phyloP scores from a whole-genome alignment of 768 basidiomycete species.

The Gloeostereum incarnatum region DNA sequence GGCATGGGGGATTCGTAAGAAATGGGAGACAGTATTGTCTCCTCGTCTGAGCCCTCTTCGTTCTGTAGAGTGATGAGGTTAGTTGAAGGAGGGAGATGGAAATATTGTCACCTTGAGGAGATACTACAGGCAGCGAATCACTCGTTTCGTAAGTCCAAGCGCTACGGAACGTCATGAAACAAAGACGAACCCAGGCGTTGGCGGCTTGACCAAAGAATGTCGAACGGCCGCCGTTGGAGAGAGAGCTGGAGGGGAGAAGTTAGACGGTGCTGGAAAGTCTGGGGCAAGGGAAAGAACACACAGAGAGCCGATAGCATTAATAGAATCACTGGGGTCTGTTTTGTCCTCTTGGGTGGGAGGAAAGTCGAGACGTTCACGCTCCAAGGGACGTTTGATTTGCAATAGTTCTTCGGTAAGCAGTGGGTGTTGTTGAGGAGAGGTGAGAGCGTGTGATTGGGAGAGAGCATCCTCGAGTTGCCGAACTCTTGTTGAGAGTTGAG shows the following conservation, averaged over 20 bases:
- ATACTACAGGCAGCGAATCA: no score
- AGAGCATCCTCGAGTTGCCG: constrained; percentile 65
- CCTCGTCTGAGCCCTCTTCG: constrained; percentile 49
- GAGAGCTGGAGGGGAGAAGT: constrained; percentile 31
- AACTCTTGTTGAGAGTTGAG: constrained; percentile 47
- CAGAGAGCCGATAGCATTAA: constrained; percentile 60
- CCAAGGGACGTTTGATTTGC: constrained; percentile 58
- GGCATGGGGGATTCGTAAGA: constrained; percentile 32
- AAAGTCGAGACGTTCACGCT: constrained; percentile 41
- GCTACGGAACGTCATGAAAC: constrained; percentile 1
- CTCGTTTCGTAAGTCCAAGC: background rate
- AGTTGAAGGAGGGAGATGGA: no score
- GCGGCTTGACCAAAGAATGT: constrained; percentile 61
- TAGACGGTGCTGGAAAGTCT: constrained; percentile 7
- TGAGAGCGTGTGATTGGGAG: constrained; percentile 35
- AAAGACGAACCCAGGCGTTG: constrained; percentile 53
- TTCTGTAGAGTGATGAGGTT: constrained; percentile 32
- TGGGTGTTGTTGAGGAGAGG: constrained; percentile 43
- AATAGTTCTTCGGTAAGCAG: constrained; percentile 53
- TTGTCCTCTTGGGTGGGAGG: constrained; percentile 27
- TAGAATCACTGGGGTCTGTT: constrained; percentile 41
- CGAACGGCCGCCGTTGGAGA: constrained; percentile 51
- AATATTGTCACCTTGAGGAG: no score
- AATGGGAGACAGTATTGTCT: constrained; percentile 22
- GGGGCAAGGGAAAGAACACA: constrained; percentile 18